Base-by-base conservation (phyloP, 2,329 filamentous ascomycete genomes). In the Rutstroemia sp. region DNA sequence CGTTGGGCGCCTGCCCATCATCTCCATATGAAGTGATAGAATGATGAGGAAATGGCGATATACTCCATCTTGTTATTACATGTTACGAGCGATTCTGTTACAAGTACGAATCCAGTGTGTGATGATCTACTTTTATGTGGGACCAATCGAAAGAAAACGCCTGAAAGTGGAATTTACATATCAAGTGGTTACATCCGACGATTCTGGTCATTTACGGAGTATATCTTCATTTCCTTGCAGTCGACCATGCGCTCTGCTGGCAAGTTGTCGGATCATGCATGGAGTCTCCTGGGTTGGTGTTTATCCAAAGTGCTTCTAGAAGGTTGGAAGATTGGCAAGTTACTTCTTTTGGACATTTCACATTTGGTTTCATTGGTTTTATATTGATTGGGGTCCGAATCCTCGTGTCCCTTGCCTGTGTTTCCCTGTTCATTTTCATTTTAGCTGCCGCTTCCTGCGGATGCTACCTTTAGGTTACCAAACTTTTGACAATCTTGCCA, bases 371-470 rank as follows among this genome's bases (percentile, higher is more conserved):
- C 39, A 8, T n/a, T 42, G n/a, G 19, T 42, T 17, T 42, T 42
- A 19, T 17, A 17, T 8, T 42, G 39, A 44, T 27, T 49, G 46
- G 46, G 38, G 38, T 37, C 38, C 25, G 21, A 12, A 49, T 6
- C 41, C 52, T 37, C 50, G 23, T 45, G 16, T 44, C 44, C 21
- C 39, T 38, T 10, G 38, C 46, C 34, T 48, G 23, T 48, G 46
- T 19, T 34, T 41, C 16, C 51, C 44, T 48, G 53, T 55, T 38
- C 42, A 51, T 23, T 50, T 39, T 39, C 27, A 50, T 39, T 54
- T 55, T 55, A 55, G 46, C 37, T 51, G 47, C 53, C 46, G 53
- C 53, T 51, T 55, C 53, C 46, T 55, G 46, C 46, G 53, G 46
- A 55, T 55, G 46, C 27, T 51, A 55, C 53, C 46, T 21, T 27